A percentile compares a stretch with the other conserved stretches of the same genome.
These are phyloP conservation scores for Melaleuca quinquenervia DNA, from an alignment of 345 rosid species.

Conservation along the genomic window DNA sequence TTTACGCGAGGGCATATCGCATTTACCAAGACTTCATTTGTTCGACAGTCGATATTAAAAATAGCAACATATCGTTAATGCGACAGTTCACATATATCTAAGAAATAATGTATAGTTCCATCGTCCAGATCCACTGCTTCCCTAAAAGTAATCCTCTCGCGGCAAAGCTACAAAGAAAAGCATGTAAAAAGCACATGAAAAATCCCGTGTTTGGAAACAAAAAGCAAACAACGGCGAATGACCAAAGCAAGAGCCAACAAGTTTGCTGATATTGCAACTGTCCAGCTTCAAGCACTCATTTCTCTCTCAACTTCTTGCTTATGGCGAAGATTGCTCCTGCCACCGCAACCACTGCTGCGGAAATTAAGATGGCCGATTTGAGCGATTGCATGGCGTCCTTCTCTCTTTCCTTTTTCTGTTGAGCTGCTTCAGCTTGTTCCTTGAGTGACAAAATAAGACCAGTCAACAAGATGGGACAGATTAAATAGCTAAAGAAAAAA, in stretches of 20 bases:
- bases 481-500: neutral
- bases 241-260: neutral
- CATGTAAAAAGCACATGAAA: neutral
- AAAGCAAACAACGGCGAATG: neutral
- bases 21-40: neutral
- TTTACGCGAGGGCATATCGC: neutral
- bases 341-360: slow-evolving; percentile 31
- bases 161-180: neutral
- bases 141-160: neutral
- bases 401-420: neutral
- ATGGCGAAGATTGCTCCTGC: slow-evolving; percentile 36
- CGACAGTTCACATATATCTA: neutral
- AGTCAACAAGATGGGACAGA: neutral
- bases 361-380: slow-evolving; percentile 29
- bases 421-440: neutral
- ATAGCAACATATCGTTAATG: neutral
- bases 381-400: slow-evolving; percentile 18
- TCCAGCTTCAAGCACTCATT: slow-evolving; percentile 5
- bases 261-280: neutral
- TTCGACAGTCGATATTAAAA: neutral
- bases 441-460: neutral
- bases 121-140: neutral
- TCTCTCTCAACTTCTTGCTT: slow-evolving; percentile 39
- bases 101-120: neutral
- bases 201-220: neutral